Conservation (phyloP, 108 stramenopile genomes). For the Fragilariopsis cylindrus region DNA sequence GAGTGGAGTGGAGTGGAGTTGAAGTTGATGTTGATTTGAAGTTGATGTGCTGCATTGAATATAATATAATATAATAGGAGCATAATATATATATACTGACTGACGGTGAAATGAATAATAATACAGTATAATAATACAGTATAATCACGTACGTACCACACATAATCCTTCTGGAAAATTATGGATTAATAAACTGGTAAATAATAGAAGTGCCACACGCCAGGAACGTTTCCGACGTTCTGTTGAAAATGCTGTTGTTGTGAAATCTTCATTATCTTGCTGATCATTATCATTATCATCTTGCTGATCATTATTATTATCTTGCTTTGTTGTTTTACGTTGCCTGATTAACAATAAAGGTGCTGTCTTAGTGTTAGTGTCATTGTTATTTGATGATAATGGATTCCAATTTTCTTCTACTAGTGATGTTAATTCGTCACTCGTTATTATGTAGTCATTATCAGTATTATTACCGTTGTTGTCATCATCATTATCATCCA, state of each 20-base stretch:
- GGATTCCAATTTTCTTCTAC: background rate
- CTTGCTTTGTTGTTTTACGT: slow-evolving; percentile 5
- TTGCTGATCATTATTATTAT: too few species aligned
- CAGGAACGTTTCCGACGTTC: slow-evolving; percentile 52
- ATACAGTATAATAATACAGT: background rate
- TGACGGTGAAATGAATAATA: background rate
- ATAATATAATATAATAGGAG: background rate
- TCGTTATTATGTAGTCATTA: slow-evolving; percentile 19
- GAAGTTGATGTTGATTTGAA: too few species aligned
- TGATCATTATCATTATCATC: slow-evolving; percentile 20
- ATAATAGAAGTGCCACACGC: slow-evolving; percentile 78
- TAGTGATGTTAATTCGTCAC: background rate
- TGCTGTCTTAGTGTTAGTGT: too few species aligned
- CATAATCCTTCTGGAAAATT: slow-evolving; percentile 86
- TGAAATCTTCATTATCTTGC: slow-evolving; percentile 29
- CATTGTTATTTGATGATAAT: too few species aligned
- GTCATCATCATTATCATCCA: slow-evolving; percentile 21
- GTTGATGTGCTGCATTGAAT: background rate
- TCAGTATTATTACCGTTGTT: slow-evolving; percentile 2
- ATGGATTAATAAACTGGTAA: slow-evolving; percentile 68
- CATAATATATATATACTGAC: too few species aligned
- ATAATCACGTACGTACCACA: slow-evolving; percentile 23
- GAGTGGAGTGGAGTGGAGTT: too few species aligned
- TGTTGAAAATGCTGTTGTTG: slow-evolving; percentile 2
- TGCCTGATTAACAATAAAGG: background rate